Conservation (phyloP, 2,329 filamentous ascomycete species). For the Dryadomyces quercus-mongolicae region DNA sequence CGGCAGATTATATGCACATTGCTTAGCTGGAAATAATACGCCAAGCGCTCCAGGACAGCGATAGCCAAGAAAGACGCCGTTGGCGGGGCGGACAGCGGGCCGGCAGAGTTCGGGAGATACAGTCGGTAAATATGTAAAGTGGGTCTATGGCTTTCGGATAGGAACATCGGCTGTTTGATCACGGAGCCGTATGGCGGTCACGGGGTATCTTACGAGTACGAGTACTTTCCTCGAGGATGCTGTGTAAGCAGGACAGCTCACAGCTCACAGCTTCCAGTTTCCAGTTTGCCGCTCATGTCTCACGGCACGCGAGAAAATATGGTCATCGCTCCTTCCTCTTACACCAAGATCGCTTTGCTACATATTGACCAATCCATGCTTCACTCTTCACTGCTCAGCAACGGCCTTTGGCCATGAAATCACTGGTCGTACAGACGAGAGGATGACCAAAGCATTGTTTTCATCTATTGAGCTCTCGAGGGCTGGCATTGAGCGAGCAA, state of each 20-base stretch:
- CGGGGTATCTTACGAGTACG: background rate
- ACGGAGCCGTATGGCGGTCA: background rate
- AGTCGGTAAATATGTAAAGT: slow-evolving; percentile 6
- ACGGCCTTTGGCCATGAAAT: no score
- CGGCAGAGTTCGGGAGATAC: slow-evolving; percentile 5
- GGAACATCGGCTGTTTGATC: background rate
- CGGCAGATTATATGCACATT: slow-evolving; percentile 3
- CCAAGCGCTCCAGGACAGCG: background rate
- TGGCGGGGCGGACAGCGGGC: no score
- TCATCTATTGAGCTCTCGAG: no score
- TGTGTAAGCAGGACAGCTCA: no score
- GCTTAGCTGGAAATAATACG: background rate
- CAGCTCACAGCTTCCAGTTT: no score
- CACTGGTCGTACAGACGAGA: no score
- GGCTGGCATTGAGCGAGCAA: no score
- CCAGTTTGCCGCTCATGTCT: no score
- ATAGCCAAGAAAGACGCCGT: background rate
- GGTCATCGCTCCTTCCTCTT: background rate
- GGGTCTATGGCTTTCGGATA: background rate
- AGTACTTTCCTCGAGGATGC: background rate
- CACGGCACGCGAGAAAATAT: no score
- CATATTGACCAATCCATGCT: background rate
- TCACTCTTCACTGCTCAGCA: background rate
- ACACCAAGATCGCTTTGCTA: background rate
- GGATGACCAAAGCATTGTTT: no score